Base-by-base conservation (phyloP, 257 asterid genomes). In the Echium plantagineum region DNA sequence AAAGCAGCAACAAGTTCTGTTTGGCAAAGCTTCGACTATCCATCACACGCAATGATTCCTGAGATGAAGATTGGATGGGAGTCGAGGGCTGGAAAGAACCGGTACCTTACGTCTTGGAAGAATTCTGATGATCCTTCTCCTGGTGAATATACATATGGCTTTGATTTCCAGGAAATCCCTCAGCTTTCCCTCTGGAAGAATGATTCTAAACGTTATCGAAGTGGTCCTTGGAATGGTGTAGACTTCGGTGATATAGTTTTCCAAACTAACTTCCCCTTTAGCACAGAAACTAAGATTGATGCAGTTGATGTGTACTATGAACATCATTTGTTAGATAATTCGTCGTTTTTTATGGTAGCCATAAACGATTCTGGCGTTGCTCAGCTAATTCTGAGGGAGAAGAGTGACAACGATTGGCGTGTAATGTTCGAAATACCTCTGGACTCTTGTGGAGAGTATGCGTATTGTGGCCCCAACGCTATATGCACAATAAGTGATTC, bases 381-480 rank as follows among this genome's bases (percentile, higher is more conserved):
- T 13, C 21, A 67, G 15, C 61, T 53, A 16, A 7, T 60, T 12
- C 38, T 38, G 6, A 70, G 82, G 79, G 65, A 73, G 46, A 49
- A 67, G 20, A 65, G 68, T 15, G 70, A 55, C 15, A 60, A 62
- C 16, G 68, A 58, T 26, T 73, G 79, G 82, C 58, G 61, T 15
- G 16, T 26, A 38, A 73, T 66, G 58, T 16, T 69, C 16, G 21
- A 63, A 12, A 7, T 30, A 49, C 82, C 74, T 9, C 21, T 5
- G 0, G 82, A 79, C 64, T 30, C 15, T 10, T 79, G 85, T 26
- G 82, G 69, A 46, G 38, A 0, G 5, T 79, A 72, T 16, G 61
- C 53, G 21, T 17, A 5, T 12, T 76, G 82, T 52, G 77, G 77
- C 16, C 48, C 52, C 0, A 52, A 76, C 38, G 69, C 74, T 10